These are phyloP conservation scores for Sapria himalayana DNA, from an alignment of 345 rosid genomes.

Conservation along the genomic window DNA sequence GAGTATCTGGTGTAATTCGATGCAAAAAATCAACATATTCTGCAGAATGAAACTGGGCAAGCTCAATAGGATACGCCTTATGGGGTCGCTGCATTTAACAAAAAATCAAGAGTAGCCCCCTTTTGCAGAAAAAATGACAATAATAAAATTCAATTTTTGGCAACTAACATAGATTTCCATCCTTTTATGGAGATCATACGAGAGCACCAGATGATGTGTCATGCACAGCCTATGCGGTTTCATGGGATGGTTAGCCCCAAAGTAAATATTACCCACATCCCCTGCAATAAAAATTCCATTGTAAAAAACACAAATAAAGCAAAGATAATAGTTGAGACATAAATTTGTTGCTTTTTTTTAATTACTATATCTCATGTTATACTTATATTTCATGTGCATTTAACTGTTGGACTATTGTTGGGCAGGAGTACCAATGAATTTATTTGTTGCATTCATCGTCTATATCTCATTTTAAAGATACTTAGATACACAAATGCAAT, in stretches of 20 bases:
- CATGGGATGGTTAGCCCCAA: slow-evolving; percentile 97
- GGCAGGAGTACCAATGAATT: too few species aligned
- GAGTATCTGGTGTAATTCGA: slow-evolving; percentile 61
- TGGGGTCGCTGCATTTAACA: slow-evolving; percentile 65
- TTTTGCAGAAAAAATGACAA: neutral
- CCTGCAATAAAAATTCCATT: slow-evolving; percentile 31
- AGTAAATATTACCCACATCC: slow-evolving; percentile 82
- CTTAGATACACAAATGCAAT: too few species aligned
- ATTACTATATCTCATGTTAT: too few species aligned
- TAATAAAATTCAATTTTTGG: slow-evolving; percentile 6
- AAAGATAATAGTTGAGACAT: too few species aligned
- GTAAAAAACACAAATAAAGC: neutral
- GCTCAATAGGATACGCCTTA: slow-evolving; percentile 92
- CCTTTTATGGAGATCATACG: slow-evolving; percentile 79
- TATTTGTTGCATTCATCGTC: too few species aligned
- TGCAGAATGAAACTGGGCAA: slow-evolving; percentile 88
- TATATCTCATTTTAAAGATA: too few species aligned
- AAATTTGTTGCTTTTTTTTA: too few species aligned
- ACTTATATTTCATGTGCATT: too few species aligned
- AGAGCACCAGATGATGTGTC: slow-evolving; percentile 94
- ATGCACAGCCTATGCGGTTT: slow-evolving; percentile 92
- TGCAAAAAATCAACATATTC: slow-evolving; percentile 86
- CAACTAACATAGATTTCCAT: slow-evolving; percentile 81
- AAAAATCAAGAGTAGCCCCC: slow-evolving; percentile 2
- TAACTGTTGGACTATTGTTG: too few species aligned